Evolutionary conservation across 495 filamentous ascomycete species (phyloP).

Genomic region (Xanthoparmelia taractica): DNA sequence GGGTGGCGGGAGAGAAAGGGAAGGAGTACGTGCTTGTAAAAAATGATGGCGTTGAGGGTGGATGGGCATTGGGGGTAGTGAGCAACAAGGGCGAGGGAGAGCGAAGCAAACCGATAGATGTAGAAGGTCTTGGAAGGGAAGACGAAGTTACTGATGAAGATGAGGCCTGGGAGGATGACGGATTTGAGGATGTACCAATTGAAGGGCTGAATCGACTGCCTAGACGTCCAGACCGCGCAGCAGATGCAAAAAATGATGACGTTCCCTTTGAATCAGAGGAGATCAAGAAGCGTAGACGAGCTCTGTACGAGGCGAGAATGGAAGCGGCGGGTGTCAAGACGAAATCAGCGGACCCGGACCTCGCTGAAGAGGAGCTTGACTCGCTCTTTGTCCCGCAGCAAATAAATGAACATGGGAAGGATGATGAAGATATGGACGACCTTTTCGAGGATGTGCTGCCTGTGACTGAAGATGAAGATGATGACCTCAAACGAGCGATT

Average conservation of each 20-base stretch:
- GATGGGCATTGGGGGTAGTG: slow-evolving; percentile 95
- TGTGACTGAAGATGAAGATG: slow-evolving; percentile 49
- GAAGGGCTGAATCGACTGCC: slow-evolving; percentile 88
- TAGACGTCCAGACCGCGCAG: slow-evolving; percentile 36
- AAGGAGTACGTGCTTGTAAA: slow-evolving; percentile 94
- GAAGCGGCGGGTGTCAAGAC: slow-evolving; percentile 20
- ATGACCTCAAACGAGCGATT: slow-evolving; percentile 74
- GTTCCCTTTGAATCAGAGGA: slow-evolving; percentile 36
- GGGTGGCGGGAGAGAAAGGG: slow-evolving; percentile 83
- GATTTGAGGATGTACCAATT: slow-evolving; percentile 93
- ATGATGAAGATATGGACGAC: slow-evolving; percentile 33
- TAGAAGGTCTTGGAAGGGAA: slow-evolving; percentile 62
- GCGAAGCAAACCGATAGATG: slow-evolving; percentile 77
- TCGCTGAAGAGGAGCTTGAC: slow-evolving; percentile 46
- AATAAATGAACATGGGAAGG: slow-evolving; percentile 22
- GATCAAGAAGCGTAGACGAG: slow-evolving; percentile 36
- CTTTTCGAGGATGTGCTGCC: slow-evolving; percentile 35
- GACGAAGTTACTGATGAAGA: slow-evolving; percentile 52
- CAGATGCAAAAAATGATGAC: slow-evolving; percentile 20
- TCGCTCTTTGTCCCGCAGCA: slow-evolving; percentile 27
- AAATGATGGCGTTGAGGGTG: slow-evolving; percentile 88
- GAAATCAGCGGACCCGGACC: slow-evolving; percentile 36
- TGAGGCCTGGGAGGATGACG: slow-evolving; percentile 56
- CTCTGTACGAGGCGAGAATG: slow-evolving; percentile 36
- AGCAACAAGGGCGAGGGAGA: slow-evolving; percentile 69